These are phyloP conservation scores for Sparassis latifolia DNA, from an alignment of 1,284 basidiomycete genomes.

Conservation along the genomic window DNA sequence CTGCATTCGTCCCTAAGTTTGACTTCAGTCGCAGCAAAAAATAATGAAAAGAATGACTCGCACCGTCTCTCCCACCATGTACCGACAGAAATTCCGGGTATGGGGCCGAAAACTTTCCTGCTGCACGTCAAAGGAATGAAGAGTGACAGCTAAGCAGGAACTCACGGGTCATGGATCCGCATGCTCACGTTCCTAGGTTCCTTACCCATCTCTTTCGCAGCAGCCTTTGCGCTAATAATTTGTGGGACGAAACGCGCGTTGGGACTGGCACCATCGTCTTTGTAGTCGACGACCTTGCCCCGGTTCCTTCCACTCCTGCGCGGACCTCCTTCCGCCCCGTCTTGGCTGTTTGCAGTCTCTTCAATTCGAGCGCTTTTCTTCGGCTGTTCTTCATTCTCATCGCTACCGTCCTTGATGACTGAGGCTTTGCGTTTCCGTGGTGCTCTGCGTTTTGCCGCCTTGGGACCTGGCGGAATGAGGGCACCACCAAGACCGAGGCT, in stretches of 20 bases:
- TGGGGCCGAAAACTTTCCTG: slow-evolving; percentile 50
- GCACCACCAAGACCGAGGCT: slow-evolving; percentile 30
- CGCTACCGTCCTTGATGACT: slow-evolving; percentile 19
- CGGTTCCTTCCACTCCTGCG: slow-evolving; percentile 62
- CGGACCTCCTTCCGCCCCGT: slow-evolving; percentile 5
- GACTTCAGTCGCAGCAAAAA: not conserved
- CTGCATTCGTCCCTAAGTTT: slow-evolving; percentile 54
- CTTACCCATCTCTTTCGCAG: slow-evolving; percentile 13
- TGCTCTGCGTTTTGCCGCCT: slow-evolving; percentile 36
- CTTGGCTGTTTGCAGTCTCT: slow-evolving; percentile 7
- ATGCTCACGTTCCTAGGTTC: slow-evolving; percentile 23
- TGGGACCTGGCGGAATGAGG: slow-evolving; percentile 20
- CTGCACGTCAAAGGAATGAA: not conserved
- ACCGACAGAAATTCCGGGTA: slow-evolving; percentile 70
- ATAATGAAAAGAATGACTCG: slow-evolving; percentile 2
- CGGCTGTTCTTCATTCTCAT: slow-evolving; percentile 11
- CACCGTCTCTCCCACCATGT: slow-evolving; percentile 72
- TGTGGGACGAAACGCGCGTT: slow-evolving; percentile 9
- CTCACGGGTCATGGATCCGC: slow-evolving; percentile 61
- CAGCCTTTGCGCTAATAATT: slow-evolving; percentile 12
- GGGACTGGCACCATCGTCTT: slow-evolving; percentile 20
- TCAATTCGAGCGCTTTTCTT: slow-evolving; percentile 10
- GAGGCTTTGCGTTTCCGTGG: slow-evolving; percentile 28
- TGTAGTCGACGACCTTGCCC: slow-evolving; percentile 53
- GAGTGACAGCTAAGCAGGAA: slow-evolving; percentile 1